Percentiles rank a stretch among this genome's conserved stretches.
phyloP scores from a whole-genome alignment of 148 eudicot species.

The Agrostemma githago region DNA sequence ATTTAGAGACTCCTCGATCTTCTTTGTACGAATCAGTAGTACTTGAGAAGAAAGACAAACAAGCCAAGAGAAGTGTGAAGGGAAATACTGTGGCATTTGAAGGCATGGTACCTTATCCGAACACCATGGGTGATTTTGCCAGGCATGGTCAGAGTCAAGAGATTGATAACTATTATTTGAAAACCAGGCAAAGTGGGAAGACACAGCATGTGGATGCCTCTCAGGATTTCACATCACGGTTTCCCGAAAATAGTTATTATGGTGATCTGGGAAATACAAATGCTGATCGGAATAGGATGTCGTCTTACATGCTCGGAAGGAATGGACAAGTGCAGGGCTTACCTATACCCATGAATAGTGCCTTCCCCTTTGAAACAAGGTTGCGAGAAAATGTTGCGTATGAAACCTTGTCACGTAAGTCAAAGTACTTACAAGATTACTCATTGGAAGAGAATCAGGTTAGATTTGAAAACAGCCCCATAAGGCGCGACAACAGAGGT shows the following conservation, averaged over 20 bases:
- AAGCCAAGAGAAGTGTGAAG: slow-evolving; percentile 35
- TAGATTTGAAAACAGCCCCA: slow-evolving; percentile 27
- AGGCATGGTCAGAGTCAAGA: slow-evolving; percentile 33
- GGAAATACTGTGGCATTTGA: slow-evolving; percentile 29
- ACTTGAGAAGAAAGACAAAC: slow-evolving; percentile 37
- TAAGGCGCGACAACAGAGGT: slow-evolving; percentile 35
- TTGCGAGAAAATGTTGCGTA: slow-evolving; percentile 40
- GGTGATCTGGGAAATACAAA: slow-evolving; percentile 31
- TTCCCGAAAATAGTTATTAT: slow-evolving; percentile 27
- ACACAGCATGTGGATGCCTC: slow-evolving; percentile 36
- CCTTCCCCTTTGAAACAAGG: slow-evolving; percentile 38
- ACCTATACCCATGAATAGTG: slow-evolving; percentile 36
- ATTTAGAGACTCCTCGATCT: slow-evolving; percentile 28
- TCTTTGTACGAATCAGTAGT: slow-evolving; percentile 27
- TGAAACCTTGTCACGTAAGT: slow-evolving; percentile 35
- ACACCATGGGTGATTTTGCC: slow-evolving; percentile 30
- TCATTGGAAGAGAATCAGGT: slow-evolving; percentile 38
- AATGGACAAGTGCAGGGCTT: slow-evolving; percentile 43
- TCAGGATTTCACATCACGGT: slow-evolving; percentile 30
- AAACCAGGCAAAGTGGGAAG: slow-evolving; percentile 47
- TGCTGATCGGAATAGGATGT: slow-evolving; percentile 29
- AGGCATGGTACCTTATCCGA: slow-evolving; percentile 38
- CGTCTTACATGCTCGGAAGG: slow-evolving; percentile 31
- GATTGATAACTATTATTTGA: slow-evolving; percentile 28
- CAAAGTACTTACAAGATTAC: slow-evolving; percentile 37